These are phyloP conservation scores for Hyphopichia pseudoburtonii DNA, from an alignment of 1,139 yeast genomes.

Conservation along the genomic window DNA sequence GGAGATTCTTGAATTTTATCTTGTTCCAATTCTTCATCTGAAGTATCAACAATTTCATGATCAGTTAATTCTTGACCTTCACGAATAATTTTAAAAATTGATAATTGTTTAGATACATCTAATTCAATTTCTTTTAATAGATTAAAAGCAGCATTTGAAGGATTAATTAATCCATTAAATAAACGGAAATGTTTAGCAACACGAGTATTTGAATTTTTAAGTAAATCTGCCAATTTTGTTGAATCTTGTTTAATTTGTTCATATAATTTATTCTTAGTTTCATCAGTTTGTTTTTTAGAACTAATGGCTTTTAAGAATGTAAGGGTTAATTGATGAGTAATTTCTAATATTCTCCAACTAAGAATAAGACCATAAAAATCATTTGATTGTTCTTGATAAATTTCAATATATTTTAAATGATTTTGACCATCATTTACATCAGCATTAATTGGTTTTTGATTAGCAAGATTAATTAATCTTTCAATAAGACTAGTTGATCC, in stretches of 20 bases:
- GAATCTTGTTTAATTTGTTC: slow-evolving; percentile 24
- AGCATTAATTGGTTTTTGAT: slow-evolving; percentile 21
- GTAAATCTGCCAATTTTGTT: slow-evolving; percentile 19
- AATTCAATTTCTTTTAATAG: slow-evolving; percentile 21
- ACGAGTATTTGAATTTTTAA: slow-evolving; percentile 10
- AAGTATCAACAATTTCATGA: slow-evolving; percentile 19
- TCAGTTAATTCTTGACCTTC: slow-evolving; percentile 34
- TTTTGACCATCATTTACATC: slow-evolving; percentile 28
- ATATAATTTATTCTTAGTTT: slow-evolving; percentile 12
- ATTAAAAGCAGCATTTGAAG: slow-evolving; percentile 20
- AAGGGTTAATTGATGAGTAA: slow-evolving; percentile 32
- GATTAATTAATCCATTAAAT: slow-evolving; percentile 31
- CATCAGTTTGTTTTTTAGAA: slow-evolving; percentile 8
- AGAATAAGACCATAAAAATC: slow-evolving; percentile 29
- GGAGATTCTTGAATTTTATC: slow-evolving; percentile 5
- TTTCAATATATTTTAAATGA: slow-evolving; percentile 32
- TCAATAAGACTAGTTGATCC: slow-evolving; percentile 25
- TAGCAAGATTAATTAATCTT: slow-evolving; percentile 30
- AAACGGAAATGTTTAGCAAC: slow-evolving; percentile 23
- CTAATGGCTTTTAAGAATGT: slow-evolving; percentile 23
- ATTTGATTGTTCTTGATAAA: slow-evolving; percentile 18
- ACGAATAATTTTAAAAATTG: slow-evolving; percentile 18
- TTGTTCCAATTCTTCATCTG: slow-evolving; percentile 21
- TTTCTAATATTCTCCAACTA: slow-evolving; percentile 41
- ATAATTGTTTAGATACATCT: slow-evolving; percentile 19